These are phyloP conservation scores for Penicillium occitanis DNA, from an alignment of 2,329 filamentous ascomycete genomes.

Conservation along the genomic window DNA sequence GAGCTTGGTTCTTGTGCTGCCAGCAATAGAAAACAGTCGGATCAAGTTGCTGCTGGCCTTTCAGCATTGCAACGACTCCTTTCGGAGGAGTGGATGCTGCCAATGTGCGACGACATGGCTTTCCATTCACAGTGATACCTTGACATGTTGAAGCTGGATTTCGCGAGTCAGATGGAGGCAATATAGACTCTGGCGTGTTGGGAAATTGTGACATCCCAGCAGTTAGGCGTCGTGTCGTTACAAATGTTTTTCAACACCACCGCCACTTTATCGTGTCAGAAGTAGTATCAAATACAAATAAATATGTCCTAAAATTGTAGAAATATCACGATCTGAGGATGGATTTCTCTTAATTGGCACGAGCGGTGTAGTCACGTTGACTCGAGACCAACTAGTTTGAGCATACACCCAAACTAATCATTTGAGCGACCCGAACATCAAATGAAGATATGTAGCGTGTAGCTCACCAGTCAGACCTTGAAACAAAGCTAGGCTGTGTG, in stretches of 20 bases:
- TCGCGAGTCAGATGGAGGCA: conserved; percentile 79
- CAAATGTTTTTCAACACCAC: background rate
- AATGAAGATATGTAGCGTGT: background rate
- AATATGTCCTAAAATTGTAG: background rate
- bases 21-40: conserved; percentile 70
- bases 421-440: background rate
- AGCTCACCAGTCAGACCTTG: background rate
- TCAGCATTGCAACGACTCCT: conserved; percentile 12
- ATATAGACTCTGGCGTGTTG: conserved; percentile 76
- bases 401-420: background rate
- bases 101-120: conserved; percentile 75
- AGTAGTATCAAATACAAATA: background rate
- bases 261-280: background rate
- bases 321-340: background rate
- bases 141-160: conserved; percentile 81
- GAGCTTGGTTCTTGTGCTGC: conserved; percentile 90
- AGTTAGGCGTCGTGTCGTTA: background rate
- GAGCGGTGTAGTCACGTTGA: background rate
- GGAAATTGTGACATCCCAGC: conserved; percentile 62
- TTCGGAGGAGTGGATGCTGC: conserved; percentile 43
- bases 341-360: background rate
- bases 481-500: conserved; percentile 6
- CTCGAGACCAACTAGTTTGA: background rate
- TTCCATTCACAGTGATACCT: conserved; percentile 79
- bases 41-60: conserved; percentile 25